These are phyloP conservation scores for Hericium alpestre DNA, from an alignment of 768 basidiomycete species.

Conservation along the genomic window DNA sequence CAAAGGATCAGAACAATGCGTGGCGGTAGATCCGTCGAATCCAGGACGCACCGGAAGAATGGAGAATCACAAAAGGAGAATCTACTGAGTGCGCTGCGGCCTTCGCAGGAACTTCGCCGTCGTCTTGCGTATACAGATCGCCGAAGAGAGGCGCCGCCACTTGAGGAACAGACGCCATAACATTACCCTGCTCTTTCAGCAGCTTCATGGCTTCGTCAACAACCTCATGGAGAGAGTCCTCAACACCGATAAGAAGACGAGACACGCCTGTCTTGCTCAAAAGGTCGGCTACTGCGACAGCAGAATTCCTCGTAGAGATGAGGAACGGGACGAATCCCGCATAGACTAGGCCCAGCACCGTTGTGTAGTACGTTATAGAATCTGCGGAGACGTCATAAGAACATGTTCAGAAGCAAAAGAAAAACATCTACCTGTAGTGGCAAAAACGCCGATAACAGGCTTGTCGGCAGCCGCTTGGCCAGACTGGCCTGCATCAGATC, in stretches of 20 bases:
- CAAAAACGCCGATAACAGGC: conserved; percentile 12
- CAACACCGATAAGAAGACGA: not conserved
- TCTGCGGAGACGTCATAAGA: conserved; percentile 5
- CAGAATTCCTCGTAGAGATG: conserved; percentile 1
- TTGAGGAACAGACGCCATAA: not conserved
- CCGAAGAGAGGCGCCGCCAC: not conserved
- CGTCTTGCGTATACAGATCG: not conserved
- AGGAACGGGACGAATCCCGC: not conserved
- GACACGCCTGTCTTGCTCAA: not conserved
- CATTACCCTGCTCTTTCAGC: not conserved
- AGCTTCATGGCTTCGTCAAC: not conserved
- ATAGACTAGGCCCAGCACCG: conserved; percentile 16
- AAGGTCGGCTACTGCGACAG: conserved; percentile 2
- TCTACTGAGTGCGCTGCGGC: not conserved
- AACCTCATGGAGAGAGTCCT: not conserved
- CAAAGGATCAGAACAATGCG: not conserved
- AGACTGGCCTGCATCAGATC: not conserved
- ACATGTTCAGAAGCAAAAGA: not conserved
- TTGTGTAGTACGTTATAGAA: conserved; percentile 14
- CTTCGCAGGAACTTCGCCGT: not conserved
- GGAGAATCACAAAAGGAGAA: not conserved
- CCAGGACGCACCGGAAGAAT: not conserved
- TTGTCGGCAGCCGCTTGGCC: conserved; percentile 7
- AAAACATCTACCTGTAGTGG: not conserved
- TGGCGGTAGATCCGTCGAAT: not conserved